Percentiles rank a stretch among this genome's conserved stretches.
Conservation (phyloP, 495 filamentous ascomycete genomes). For the Talaromyces nanjingensis region DNA sequence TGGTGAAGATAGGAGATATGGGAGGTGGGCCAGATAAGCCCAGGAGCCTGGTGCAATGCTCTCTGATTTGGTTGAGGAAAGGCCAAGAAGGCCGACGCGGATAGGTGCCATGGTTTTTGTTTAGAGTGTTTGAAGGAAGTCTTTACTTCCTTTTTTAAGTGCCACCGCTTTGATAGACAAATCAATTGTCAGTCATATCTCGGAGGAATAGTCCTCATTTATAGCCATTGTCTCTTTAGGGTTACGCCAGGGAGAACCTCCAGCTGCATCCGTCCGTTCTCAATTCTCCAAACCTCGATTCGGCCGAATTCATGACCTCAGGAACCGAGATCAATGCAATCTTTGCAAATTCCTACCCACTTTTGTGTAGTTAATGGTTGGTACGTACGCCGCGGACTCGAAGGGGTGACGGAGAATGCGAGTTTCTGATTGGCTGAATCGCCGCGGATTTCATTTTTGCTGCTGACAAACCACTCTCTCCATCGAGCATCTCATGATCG, state of each 20-base stretch:
- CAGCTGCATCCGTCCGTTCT: background rate
- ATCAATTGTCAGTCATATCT: background rate
- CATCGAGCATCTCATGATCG: background rate
- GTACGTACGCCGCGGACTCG: background rate
- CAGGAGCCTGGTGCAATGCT: conserved; percentile 46
- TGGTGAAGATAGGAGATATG: conserved; percentile 25
- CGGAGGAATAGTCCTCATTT: background rate
- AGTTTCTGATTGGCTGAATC: conserved; percentile 1
- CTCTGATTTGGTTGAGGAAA: conserved; percentile 31
- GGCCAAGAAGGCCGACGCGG: conserved; percentile 50
- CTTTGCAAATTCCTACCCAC: background rate
- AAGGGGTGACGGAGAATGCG: background rate
- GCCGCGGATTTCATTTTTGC: background rate
- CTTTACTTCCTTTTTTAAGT: too few relatives aligned
- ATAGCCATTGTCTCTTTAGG: background rate
- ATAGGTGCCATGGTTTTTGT: conserved; percentile 30
- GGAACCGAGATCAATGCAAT: too few relatives aligned
- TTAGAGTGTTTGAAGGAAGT: background rate
- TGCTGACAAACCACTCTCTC: background rate
- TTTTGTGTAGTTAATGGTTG: background rate
- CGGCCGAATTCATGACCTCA: background rate
- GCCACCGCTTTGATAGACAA: too few relatives aligned
- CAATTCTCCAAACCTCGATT: background rate
- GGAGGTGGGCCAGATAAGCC: conserved; percentile 37
- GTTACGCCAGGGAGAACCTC: background rate